These are phyloP conservation scores for Phytophthora pseudosyringae DNA, from an alignment of 352 stramenopile species.

Conservation along the genomic window DNA sequence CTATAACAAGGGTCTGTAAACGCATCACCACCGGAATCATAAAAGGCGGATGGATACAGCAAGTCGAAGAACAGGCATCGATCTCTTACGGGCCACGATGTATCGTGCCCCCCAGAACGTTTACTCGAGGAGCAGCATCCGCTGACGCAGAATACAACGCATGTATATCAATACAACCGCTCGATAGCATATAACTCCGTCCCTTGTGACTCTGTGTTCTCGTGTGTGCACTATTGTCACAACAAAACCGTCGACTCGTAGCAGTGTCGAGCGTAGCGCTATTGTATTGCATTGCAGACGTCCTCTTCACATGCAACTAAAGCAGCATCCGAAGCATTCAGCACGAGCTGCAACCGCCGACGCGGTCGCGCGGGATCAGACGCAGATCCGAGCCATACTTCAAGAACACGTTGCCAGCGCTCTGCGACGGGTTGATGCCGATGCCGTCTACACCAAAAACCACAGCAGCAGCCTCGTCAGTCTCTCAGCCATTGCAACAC, in stretches of 20 bases:
- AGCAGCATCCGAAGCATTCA: slow-evolving; percentile 1
- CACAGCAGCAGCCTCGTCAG: slow-evolving; percentile 15
- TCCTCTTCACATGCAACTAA: slow-evolving; percentile 11
- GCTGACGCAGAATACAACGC: slow-evolving; percentile 24
- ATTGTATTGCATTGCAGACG: slow-evolving; percentile 2
- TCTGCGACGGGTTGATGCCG: slow-evolving; percentile 85
- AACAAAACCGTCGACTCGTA: neutral
- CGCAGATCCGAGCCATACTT: slow-evolving; percentile 87
- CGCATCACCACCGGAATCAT: slow-evolving; percentile 13
- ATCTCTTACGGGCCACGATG: slow-evolving; percentile 6
- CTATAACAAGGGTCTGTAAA: slow-evolving; percentile 81
- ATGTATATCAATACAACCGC: slow-evolving; percentile 37
- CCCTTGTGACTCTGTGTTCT: no score
- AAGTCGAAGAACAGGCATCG: neutral
- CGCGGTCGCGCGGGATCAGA: slow-evolving; percentile 84
- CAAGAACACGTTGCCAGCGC: slow-evolving; percentile 82
- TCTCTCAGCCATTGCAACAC: neutral
- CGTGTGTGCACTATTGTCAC: slow-evolving; percentile 9
- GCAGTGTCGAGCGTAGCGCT: neutral
- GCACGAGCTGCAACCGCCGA: slow-evolving; percentile 49
- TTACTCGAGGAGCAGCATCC: slow-evolving; percentile 24
- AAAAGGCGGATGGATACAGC: slow-evolving; percentile 12
- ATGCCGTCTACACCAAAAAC: slow-evolving; percentile 66
- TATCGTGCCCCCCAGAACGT: slow-evolving; percentile 15
- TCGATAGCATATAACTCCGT: slow-evolving; percentile 28